phyloP scores from a whole-genome alignment of 257 asterid species.

The Solanum commersonii region DNA sequence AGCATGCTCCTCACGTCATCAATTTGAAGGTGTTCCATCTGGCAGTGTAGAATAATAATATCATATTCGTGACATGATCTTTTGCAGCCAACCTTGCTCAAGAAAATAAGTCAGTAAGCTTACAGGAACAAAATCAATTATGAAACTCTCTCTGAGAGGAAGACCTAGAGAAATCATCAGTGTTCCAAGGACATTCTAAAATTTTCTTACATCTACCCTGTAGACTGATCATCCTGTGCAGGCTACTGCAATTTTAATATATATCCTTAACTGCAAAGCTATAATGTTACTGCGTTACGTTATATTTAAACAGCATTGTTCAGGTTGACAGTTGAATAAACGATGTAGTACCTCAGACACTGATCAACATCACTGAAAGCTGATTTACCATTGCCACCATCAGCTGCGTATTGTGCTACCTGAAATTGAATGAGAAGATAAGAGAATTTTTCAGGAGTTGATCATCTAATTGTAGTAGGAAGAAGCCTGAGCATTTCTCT shows the following conservation, averaged over 20 bases:
- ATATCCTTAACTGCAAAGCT: neutral
- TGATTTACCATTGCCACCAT: slow-evolving; percentile 60
- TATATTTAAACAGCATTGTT: neutral
- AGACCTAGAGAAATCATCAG: neutral
- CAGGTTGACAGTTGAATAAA: neutral
- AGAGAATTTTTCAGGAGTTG: neutral
- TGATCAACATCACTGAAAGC: slow-evolving; percentile 71
- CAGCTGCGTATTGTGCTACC: slow-evolving; percentile 97
- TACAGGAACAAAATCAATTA: neutral
- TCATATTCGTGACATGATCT: neutral
- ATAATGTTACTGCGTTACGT: neutral
- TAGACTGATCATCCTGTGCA: neutral
- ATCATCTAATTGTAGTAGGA: neutral
- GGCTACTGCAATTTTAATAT: neutral
- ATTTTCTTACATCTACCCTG: neutral
- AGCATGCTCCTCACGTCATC: neutral
- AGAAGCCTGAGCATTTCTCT: neutral
- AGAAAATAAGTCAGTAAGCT: neutral
- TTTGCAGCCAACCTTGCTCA: neutral
- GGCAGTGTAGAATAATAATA: neutral
- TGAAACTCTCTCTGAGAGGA: neutral
- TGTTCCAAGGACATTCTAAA: neutral
- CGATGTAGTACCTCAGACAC: slow-evolving; percentile 62
- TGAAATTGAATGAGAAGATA: slow-evolving; percentile 13
- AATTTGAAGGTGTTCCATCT: neutral